Evolutionary conservation across 2,329 filamentous ascomycete species (phyloP).

Genomic region (Eutypella sp.): DNA sequence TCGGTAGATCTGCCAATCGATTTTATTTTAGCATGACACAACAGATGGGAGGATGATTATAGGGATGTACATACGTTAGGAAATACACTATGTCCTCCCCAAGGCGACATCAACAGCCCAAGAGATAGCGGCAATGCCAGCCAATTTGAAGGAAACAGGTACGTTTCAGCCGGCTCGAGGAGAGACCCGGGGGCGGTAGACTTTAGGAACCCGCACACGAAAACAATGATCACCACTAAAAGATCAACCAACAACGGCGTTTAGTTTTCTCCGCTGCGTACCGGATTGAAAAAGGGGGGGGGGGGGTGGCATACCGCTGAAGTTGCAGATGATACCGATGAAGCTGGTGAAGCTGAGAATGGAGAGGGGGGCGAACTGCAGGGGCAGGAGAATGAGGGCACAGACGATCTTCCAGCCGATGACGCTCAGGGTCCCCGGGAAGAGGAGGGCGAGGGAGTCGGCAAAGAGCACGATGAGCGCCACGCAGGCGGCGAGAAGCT

Average conservation of each 20-base stretch:
- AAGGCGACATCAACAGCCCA: conserved; percentile 78
- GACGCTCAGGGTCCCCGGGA: conserved; percentile 62
- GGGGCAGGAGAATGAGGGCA: conserved; percentile 69
- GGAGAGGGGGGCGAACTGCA: conserved; percentile 80
- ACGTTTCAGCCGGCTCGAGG: conserved; percentile 71
- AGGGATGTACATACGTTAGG: conserved; percentile 57
- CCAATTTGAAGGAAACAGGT: conserved; percentile 83
- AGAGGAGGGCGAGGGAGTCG: conserved; percentile 75
- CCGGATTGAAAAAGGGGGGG: neutral
- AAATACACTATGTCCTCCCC: conserved; percentile 65
- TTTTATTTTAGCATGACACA: neutral
- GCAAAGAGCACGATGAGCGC: conserved; percentile 55
- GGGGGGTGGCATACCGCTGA: conserved; percentile 63
- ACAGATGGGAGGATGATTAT: too few relatives aligned
- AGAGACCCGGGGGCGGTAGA: conserved; percentile 75
- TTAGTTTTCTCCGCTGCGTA: too few relatives aligned
- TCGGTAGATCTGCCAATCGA: conserved; percentile 46
- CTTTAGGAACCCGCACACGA: conserved; percentile 84
- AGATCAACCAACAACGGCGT: too few relatives aligned
- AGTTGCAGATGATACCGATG: conserved; percentile 84
- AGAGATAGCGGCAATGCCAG: conserved; percentile 80
- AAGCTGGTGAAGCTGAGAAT: conserved; percentile 87
- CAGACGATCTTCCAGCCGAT: conserved; percentile 82
- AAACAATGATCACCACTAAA: conserved; percentile 77
- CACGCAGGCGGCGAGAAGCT: conserved; percentile 65